Evolutionary conservation across 2,329 filamentous ascomycete genomes (phyloP).

Genomic region (Pseudocercospora musae): DNA sequence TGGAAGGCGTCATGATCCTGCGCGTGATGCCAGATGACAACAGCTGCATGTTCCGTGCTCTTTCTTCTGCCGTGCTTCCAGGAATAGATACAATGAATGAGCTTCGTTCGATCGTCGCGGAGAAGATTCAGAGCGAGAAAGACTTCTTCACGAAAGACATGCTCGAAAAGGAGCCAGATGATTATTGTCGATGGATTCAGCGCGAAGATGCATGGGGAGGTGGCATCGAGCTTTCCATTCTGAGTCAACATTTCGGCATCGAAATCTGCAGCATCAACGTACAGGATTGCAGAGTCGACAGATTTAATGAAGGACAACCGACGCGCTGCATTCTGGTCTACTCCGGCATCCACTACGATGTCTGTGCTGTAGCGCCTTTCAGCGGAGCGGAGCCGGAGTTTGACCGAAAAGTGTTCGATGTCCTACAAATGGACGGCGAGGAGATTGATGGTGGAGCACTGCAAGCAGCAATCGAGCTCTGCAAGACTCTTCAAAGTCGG

Average conservation of each 20-base stretch:
- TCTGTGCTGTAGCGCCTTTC: conserved; percentile 70
- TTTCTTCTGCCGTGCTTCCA: conserved; percentile 71
- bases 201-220: conserved; percentile 84
- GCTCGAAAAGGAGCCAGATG: conserved; percentile 65
- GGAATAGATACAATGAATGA: conserved; percentile 65
- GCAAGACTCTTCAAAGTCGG: conserved; percentile 59
- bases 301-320: conserved; percentile 71
- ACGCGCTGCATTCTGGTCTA: conserved; percentile 79
- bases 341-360: conserved; percentile 91
- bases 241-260: conserved; percentile 79
- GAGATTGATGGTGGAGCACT: conserved; percentile 52
- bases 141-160: conserved; percentile 72
- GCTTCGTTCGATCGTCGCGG: conserved; percentile 73
- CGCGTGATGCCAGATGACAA: conserved; percentile 98
- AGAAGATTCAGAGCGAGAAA: conserved; percentile 70
- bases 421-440: conserved; percentile 35
- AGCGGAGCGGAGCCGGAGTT: conserved; percentile 65
- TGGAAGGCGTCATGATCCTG: conserved; percentile 62
- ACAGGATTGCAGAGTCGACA: conserved; percentile 62
- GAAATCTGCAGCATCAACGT: conserved; percentile 86
- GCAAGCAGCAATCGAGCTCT: conserved; percentile 56
- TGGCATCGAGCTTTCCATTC: conserved; percentile 80
- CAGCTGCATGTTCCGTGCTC: conserved; percentile 86
- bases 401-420: conserved; percentile 73
- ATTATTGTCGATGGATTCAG: conserved; percentile 80